phyloP scores from a whole-genome alignment of 2,329 filamentous ascomycete species.

The Alternaria metachromatica region DNA sequence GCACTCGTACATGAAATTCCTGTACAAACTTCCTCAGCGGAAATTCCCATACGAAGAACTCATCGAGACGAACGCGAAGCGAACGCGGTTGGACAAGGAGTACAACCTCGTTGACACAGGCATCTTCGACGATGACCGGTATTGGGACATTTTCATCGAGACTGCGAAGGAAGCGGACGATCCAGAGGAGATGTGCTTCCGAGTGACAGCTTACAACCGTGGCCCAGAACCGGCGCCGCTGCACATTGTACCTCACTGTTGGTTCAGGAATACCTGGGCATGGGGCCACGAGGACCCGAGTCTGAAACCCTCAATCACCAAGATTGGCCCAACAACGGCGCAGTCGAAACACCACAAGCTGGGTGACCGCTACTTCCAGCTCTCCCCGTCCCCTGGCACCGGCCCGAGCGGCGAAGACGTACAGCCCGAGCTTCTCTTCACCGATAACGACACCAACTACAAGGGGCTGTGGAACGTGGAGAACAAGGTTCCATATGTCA shows the following conservation, averaged over 20 bases:
- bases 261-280: conserved; percentile 97
- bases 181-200: conserved; percentile 88
- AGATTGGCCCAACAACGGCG: conserved; percentile 69
- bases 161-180: conserved; percentile 94
- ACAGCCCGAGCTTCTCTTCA: conserved; percentile 84
- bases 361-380: conserved; percentile 81
- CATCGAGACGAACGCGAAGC: conserved; percentile 79
- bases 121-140: conserved; percentile 84
- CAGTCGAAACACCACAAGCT: conserved; percentile 81
- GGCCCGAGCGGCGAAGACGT: conserved; percentile 82
- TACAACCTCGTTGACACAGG: conserved; percentile 93
- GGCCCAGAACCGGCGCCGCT: conserved; percentile 88
- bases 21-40: conserved; percentile 95
- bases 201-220: conserved; percentile 94
- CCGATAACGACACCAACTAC: conserved; percentile 93
- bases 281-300: conserved; percentile 82
- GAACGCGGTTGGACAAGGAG: conserved; percentile 78
- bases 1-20: conserved; percentile 99
- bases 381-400: conserved; percentile 88
- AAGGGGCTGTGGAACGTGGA: conserved; percentile 73
- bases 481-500: conserved; percentile 85
- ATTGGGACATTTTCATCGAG: conserved; percentile 98
- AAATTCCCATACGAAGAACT: conserved; percentile 92
- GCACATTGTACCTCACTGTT: conserved; percentile 92
- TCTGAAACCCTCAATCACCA: conserved; percentile 79